Conservation (phyloP, 495 filamentous ascomycete species). For the Xylaria sp. region DNA sequence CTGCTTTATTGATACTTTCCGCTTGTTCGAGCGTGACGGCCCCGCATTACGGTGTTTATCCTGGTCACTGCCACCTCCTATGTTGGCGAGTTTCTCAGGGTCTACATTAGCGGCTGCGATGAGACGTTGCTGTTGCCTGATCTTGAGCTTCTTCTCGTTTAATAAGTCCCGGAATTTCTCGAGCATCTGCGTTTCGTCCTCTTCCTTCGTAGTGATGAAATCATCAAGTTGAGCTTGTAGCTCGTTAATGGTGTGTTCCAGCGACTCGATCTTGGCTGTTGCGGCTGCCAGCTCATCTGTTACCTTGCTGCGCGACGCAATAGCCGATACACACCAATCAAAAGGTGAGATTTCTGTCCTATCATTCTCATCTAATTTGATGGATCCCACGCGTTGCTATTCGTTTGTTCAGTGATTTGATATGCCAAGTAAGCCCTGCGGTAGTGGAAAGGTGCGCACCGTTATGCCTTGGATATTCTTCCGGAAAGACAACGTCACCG, state of each 20-base stretch:
- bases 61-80: slow-evolving; percentile 28
- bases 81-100: slow-evolving; percentile 44
- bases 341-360: slow-evolving; percentile 72
- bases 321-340: slow-evolving; percentile 68
- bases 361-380: slow-evolving; percentile 66
- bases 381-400: slow-evolving; percentile 73
- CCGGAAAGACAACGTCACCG: slow-evolving; percentile 50
- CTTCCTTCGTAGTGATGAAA: slow-evolving; percentile 67
- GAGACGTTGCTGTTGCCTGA: slow-evolving; percentile 78
- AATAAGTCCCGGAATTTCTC: slow-evolving; percentile 74
- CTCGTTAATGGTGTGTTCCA: slow-evolving; percentile 52
- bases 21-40: slow-evolving; percentile 54
- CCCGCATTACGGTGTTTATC: slow-evolving; percentile 32
- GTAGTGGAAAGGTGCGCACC: slow-evolving; percentile 36
- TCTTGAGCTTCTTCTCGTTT: slow-evolving; percentile 92
- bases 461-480: slow-evolving; percentile 57
- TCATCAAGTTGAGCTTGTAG: slow-evolving; percentile 68
- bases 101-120: slow-evolving; percentile 67
- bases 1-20: slow-evolving; percentile 53
- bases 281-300: slow-evolving; percentile 50
- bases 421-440: neutral
- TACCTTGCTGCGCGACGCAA: slow-evolving; percentile 40
- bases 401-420: slow-evolving; percentile 27
- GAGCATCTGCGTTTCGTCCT: slow-evolving; percentile 73
- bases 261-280: slow-evolving; percentile 54